Conservation (phyloP, 441 rosid genomes). For the Aquilaria agallochum region DNA sequence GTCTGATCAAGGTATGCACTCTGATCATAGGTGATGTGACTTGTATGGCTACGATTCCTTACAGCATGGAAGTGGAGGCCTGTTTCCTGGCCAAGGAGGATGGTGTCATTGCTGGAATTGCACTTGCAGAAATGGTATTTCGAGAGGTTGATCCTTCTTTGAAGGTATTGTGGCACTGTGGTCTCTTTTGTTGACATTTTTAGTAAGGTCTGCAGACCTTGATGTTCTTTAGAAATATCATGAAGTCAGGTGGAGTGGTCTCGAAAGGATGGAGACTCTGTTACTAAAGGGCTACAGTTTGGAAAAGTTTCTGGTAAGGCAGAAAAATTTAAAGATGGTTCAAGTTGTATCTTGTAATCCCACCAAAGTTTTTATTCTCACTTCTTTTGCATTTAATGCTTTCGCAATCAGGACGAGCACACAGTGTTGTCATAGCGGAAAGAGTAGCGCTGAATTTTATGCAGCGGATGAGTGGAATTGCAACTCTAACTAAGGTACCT, state of each 20-base stretch:
- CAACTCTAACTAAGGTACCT: conserved; percentile 84
- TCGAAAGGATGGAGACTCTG: conserved; percentile 75
- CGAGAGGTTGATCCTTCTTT: conserved; percentile 75
- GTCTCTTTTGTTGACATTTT: conserved; percentile 11
- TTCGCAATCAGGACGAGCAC: conserved; percentile 56
- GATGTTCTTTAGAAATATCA: conserved; percentile 12
- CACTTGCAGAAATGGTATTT: conserved; percentile 82
- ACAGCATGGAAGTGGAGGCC: conserved; percentile 87
- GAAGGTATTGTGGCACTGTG: conserved; percentile 37
- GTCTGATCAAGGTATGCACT: conserved; percentile 16
- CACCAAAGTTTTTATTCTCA: background rate
- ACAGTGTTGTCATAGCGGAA: conserved; percentile 84
- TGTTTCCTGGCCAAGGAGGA: conserved; percentile 87
- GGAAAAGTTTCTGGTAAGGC: conserved; percentile 73
- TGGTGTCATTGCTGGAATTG: conserved; percentile 78
- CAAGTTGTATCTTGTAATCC: background rate
- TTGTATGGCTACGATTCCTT: conserved; percentile 85
- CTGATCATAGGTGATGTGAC: conserved; percentile 78
- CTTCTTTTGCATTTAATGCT: background rate
- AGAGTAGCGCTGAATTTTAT: conserved; percentile 88
- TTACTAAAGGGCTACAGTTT: conserved; percentile 79
- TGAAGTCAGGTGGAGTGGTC: conserved; percentile 77
- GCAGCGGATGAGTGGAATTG: conserved; percentile 99
- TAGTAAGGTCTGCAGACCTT: conserved; percentile 15
- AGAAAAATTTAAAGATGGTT: background rate